These are phyloP conservation scores for Begonia fuchsioides DNA, from an alignment of 306 rosid species.

Conservation along the genomic window DNA sequence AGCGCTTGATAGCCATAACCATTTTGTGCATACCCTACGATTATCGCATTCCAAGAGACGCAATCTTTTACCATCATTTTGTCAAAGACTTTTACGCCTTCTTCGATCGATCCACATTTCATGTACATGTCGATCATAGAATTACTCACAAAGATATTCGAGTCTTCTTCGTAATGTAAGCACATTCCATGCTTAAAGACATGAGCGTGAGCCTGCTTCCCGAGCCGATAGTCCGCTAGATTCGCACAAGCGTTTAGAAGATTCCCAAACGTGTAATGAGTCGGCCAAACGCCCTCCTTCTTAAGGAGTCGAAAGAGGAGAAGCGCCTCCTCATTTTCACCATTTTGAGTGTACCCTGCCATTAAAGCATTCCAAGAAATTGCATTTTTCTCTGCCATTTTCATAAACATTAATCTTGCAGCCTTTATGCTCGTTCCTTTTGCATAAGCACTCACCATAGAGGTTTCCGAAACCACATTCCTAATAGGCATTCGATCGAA, in stretches of 20 bases:
- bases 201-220: constrained; percentile 13
- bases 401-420: constrained; percentile 8
- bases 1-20: constrained; percentile 5
- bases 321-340: constrained; percentile 13
- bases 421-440: constrained; percentile 5
- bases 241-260: constrained; percentile 15
- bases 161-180: constrained; percentile 3
- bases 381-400: constrained; percentile 8
- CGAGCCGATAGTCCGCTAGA: constrained; percentile 5
- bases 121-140: constrained; percentile 11
- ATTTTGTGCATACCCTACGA: constrained; percentile 12
- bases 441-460: constrained; percentile 13
- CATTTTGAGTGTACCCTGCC: constrained; percentile 10
- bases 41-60: constrained; percentile 13
- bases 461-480: constrained; percentile 13
- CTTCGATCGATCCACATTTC: constrained; percentile 9
- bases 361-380: constrained; percentile 12
- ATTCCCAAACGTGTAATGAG: constrained; percentile 12
- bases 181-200: constrained; percentile 10
- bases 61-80: constrained; percentile 7
- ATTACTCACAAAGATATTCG: constrained; percentile 9
- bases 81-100: constrained; percentile 5
- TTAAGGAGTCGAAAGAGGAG: constrained; percentile 7
- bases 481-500: constrained; percentile 12
- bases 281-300: constrained; percentile 9